Base-by-base conservation (phyloP, 192 early-diverging fungal genomes). In the Coemansia biformis region DNA sequence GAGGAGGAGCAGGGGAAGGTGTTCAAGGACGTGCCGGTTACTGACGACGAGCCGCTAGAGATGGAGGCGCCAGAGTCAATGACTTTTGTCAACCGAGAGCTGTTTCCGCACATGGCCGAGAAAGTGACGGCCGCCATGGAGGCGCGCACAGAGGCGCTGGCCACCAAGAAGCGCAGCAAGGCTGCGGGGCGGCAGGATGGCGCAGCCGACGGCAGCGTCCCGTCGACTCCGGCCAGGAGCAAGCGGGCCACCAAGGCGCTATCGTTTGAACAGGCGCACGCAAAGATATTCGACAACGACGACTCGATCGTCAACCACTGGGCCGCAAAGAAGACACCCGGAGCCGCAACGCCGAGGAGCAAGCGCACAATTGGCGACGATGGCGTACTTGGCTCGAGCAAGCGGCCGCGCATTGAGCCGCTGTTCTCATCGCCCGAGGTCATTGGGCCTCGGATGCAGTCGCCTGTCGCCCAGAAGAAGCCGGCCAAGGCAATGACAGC, bases 231-330 rank as follows among this genome's bases (percentile, higher is more conserved):
- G 12, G 48, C 23, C 13, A 49, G 19, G 21, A 38, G 7, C 41
- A 39, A 39, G n/a, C 37, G 42, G 18, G 9, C 28, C 10, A 21
- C 12, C 21, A 66, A 74, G 42, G 26, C 58, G 2, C 40, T 54
- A 10, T 30, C 44, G 5, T 74, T 66, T 43, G 55, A 66, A 34
- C 48, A 54, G 41, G 59, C 59, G 10, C 71, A 74, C 36, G 51
- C 57, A 12, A 74, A 55, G 37, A 48, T 74, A 2, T 74, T 74
- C 37, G 38, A 43, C 28, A 22, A 38, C 23, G 44, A 54, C 43
- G 71, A 74, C 26, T 74, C 71, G 14, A 74, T 74, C 32, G 46
- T 45, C 13, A 66, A 40, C 47, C 71, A 74, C 30, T 74, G 71
- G 71, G 40, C 71, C 1, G 57, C 69, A 42, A 63, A 49, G 30